These are phyloP conservation scores for Cetradonia linearis DNA, from an alignment of 495 filamentous ascomycete species.

Conservation along the genomic window DNA sequence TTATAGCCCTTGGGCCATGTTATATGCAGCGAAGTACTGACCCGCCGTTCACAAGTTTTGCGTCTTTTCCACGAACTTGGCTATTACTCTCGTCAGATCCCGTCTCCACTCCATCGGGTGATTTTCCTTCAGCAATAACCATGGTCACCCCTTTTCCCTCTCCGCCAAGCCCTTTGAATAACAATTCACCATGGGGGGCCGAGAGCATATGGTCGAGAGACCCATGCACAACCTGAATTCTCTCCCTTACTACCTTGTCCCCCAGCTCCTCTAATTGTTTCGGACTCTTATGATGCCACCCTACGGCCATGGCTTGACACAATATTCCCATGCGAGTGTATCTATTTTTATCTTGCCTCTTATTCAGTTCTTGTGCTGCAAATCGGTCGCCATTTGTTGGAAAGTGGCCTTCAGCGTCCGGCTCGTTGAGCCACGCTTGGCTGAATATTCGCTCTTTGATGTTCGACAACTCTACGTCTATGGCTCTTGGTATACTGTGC, in stretches of 20 bases:
- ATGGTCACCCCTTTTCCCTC: slow-evolving; percentile 38
- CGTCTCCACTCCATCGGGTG: slow-evolving; percentile 53
- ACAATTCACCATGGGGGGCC: slow-evolving; percentile 48
- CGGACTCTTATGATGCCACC: slow-evolving; percentile 63
- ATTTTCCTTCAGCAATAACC: slow-evolving; percentile 51
- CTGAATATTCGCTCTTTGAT: slow-evolving; percentile 53
- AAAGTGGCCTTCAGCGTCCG: slow-evolving; percentile 55
- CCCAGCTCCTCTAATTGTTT: slow-evolving; percentile 53
- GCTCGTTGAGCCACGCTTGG: slow-evolving; percentile 44
- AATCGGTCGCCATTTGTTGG: slow-evolving; percentile 69
- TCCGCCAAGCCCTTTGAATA: slow-evolving; percentile 43
- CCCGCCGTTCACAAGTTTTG: background rate
- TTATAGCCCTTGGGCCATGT: background rate
- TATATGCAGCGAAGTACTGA: background rate
- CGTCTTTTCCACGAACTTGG: slow-evolving; percentile 38
- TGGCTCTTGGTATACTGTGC: slow-evolving; percentile 51
- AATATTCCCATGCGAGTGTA: slow-evolving; percentile 61
- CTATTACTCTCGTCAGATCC: slow-evolving; percentile 51
- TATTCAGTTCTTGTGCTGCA: slow-evolving; percentile 61
- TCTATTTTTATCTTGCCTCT: slow-evolving; percentile 42
- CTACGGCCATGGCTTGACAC: slow-evolving; percentile 65
- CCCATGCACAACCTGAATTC: slow-evolving; percentile 68
- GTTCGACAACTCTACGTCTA: slow-evolving; percentile 46
- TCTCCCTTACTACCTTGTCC: slow-evolving; percentile 54
- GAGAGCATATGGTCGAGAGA: slow-evolving; percentile 65